phyloP scores from a whole-genome alignment of 768 basidiomycete species.

The Hortiboletus campestris region DNA sequence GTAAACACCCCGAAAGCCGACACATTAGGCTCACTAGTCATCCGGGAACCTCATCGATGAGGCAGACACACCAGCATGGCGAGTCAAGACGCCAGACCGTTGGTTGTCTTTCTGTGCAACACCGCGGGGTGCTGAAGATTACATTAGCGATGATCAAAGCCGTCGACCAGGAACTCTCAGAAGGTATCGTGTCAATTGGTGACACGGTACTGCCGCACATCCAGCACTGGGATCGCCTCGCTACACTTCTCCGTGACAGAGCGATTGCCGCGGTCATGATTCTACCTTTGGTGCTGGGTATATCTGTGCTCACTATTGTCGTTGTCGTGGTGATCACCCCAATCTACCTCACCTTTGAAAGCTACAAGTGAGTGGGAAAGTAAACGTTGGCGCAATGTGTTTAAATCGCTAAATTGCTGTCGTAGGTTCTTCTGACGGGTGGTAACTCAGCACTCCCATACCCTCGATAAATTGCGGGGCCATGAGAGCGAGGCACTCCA shows the following conservation, averaged over 20 bases:
- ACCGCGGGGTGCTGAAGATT: neutral
- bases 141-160: neutral
- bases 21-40: no score
- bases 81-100: neutral
- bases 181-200: slow-evolving; percentile 8
- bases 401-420: neutral
- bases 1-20: no score
- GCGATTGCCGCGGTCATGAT: neutral
- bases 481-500: neutral
- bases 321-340: neutral
- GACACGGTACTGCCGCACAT: slow-evolving; percentile 8
- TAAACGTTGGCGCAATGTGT: neutral
- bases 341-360: neutral
- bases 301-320: neutral
- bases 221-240: slow-evolving; percentile 11
- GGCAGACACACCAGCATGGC: neutral
- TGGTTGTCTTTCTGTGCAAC: neutral
- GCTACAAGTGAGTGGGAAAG: neutral
- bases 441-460: neutral
- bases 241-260: neutral
- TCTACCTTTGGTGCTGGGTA: neutral
- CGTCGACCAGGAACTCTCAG: slow-evolving; percentile 8
- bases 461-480: neutral
- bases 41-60: neutral
- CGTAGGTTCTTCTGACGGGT: neutral